These are phyloP conservation scores for Pseudogymnoascus pannorum DNA, from an alignment of 2,329 filamentous ascomycete species.

Conservation along the genomic window DNA sequence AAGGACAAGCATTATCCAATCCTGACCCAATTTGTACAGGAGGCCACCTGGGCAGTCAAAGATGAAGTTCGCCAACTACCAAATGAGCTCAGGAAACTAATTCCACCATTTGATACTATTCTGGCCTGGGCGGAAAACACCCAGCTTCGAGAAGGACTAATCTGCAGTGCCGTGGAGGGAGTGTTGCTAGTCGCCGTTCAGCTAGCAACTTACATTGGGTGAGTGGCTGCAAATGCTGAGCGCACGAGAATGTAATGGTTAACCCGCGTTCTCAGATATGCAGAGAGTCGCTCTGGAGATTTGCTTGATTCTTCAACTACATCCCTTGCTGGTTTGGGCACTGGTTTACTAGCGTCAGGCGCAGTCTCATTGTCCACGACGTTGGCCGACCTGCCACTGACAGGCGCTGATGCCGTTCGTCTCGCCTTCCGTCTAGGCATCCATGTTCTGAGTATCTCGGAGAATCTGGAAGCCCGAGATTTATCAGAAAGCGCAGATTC, in stretches of 20 bases:
- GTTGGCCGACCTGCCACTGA: background rate
- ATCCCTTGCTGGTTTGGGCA: background rate
- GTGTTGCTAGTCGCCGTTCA: background rate
- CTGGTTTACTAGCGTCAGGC: background rate
- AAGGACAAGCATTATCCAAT: background rate
- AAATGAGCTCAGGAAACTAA: background rate
- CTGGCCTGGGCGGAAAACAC: background rate
- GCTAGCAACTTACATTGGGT: background rate
- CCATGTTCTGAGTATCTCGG: background rate
- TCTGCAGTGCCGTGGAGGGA: background rate
- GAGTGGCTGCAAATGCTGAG: background rate
- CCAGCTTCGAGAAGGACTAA: background rate
- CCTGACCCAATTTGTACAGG: background rate
- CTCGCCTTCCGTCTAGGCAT: background rate
- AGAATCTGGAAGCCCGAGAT: background rate
- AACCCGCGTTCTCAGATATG: background rate
- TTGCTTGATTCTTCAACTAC: background rate
- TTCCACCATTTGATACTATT: background rate
- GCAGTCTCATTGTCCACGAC: background rate
- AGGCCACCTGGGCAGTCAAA: background rate
- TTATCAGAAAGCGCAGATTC: background rate
- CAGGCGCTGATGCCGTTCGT: background rate
- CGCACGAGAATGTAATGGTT: background rate
- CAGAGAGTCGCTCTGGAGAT: slow-evolving; percentile 9
- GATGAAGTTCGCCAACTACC: slow-evolving; percentile 4